A percentile compares a stretch with the other conserved stretches of the same genome.
Conservation (phyloP, 352 stramenopile species). For the Globisporangium spinosum region DNA sequence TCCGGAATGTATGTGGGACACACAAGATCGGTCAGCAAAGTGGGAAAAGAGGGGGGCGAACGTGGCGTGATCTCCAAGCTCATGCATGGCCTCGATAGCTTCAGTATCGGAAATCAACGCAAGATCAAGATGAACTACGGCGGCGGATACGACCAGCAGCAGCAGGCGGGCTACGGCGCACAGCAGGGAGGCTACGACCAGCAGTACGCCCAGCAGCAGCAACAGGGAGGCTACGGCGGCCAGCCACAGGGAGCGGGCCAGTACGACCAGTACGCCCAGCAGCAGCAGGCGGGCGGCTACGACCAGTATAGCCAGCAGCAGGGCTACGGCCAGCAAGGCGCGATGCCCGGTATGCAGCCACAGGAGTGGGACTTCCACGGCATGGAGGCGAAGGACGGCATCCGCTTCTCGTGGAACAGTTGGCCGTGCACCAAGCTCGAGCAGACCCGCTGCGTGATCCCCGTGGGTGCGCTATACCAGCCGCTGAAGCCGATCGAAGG, state of each 20-base stretch:
- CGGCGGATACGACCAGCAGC: conserved; percentile 31
- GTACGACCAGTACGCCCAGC: conserved; percentile 32
- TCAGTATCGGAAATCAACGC: conserved; percentile 6
- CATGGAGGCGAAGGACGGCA: conserved; percentile 88
- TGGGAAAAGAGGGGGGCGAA: neutral
- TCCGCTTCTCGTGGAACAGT: conserved; percentile 98
- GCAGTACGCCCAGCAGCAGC: conserved; percentile 29
- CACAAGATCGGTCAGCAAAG: neutral
- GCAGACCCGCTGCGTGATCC: conserved; percentile 97
- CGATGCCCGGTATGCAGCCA: conserved; percentile 60
- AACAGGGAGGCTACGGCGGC: conserved; percentile 32
- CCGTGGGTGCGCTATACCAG: conserved; percentile 92
- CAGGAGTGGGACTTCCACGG: conserved; percentile 86
- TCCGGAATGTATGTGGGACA: neutral
- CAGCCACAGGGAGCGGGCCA: conserved; percentile 43
- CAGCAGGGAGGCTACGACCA: conserved; percentile 31
- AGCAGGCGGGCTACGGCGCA: conserved; percentile 4
- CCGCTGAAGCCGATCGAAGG: conserved; percentile 97
- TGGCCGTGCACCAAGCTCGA: conserved; percentile 98
- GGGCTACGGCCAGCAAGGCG: conserved; percentile 32
- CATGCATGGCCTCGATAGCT: neutral
- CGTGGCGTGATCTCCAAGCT: neutral
- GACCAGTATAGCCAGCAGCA: conserved; percentile 38
- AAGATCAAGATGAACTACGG: conserved; percentile 42
- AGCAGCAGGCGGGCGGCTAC: conserved; percentile 29